Conservation (phyloP, 306 rosid species). For the Vigna angularis region DNA sequence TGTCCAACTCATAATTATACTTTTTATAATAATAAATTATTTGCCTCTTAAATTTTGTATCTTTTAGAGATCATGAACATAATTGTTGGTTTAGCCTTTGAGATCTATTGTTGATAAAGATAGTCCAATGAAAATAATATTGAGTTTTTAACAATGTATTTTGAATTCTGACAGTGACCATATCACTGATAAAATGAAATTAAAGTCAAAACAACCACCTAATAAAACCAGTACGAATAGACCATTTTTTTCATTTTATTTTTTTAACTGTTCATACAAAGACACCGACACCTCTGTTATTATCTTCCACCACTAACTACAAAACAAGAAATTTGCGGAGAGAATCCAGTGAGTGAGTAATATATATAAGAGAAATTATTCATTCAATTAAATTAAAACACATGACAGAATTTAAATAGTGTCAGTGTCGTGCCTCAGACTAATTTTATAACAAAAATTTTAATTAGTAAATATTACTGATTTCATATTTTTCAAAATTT, state of each 20-base stretch:
- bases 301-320: background rate
- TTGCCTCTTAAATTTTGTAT: no score
- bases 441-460: background rate
- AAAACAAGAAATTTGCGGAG: background rate
- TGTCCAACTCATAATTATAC: no score
- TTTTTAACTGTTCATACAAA: background rate
- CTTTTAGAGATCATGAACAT: no score
- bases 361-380: background rate
- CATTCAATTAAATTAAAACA: background rate
- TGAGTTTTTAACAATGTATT: background rate
- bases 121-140: no score
- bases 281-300: constrained; percentile 36
- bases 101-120: no score
- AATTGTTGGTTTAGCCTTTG: no score
- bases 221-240: background rate
- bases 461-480: no score
- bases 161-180: background rate
- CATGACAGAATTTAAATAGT: background rate
- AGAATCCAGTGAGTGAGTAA: background rate
- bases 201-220: background rate
- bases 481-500: background rate
- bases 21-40: no score
- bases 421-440: background rate
- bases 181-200: background rate
- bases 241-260: background rate